Percentiles rank a stretch among this genome's conserved stretches.
phyloP scores from a whole-genome alignment of 2,329 filamentous ascomycete genomes.

The Thelonectria blattea region DNA sequence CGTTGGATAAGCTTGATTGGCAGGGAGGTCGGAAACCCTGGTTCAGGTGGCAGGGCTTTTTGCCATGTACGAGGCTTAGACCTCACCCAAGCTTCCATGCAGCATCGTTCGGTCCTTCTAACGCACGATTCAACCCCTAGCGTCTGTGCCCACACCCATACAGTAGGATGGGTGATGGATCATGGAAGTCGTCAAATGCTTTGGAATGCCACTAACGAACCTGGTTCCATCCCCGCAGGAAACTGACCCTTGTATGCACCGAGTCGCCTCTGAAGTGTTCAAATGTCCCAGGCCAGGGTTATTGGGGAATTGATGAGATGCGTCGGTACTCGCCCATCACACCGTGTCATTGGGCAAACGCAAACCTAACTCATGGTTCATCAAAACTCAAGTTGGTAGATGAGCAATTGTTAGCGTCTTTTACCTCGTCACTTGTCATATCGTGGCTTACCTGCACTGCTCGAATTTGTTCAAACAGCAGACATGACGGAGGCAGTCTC shows the following conservation, averaged over 20 bases:
- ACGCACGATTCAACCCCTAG: constrained; percentile 39
- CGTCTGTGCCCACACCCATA: constrained; percentile 27
- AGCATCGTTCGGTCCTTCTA: constrained; percentile 41
- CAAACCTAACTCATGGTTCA: neutral
- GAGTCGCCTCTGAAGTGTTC: neutral
- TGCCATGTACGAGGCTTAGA: constrained; percentile 39
- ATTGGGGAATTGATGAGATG: constrained; percentile 11
- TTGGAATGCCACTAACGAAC: constrained; percentile 30
- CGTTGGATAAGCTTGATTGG: constrained; percentile 21
- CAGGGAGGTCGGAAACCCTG: constrained; percentile 14
- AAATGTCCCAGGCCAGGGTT: constrained; percentile 17
- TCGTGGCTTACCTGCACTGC: neutral
- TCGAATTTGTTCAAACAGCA: neutral
- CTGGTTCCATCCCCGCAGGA: constrained; percentile 31
- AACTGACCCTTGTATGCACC: constrained; percentile 27
- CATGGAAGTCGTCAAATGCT: constrained; percentile 21
- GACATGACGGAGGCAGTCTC: neutral
- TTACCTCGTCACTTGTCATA: neutral
- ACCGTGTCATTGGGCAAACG: constrained; percentile 6
- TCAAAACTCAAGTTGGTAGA: neutral
- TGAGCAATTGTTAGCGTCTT: neutral
- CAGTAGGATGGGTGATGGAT: no score
- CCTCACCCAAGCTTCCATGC: constrained; percentile 35
- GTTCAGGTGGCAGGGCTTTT: constrained; percentile 34
- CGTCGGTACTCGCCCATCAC: constrained; percentile 4